phyloP scores from a whole-genome alignment of 2,329 filamentous ascomycete genomes.

The Diplodia mutila region DNA sequence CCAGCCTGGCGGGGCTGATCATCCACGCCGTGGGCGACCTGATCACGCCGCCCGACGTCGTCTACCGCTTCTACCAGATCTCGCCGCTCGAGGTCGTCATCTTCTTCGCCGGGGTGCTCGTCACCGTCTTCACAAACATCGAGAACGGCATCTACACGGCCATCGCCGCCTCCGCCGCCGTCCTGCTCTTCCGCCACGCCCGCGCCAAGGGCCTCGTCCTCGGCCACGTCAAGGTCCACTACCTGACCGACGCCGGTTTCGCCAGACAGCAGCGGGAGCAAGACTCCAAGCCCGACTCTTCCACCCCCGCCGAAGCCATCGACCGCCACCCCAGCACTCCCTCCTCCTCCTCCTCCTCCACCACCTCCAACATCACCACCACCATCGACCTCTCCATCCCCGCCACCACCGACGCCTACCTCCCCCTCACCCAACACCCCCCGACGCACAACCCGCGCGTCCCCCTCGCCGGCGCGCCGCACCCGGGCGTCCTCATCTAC shows the following conservation, averaged over 20 bases:
- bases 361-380: background rate
- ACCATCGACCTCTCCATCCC: constrained; percentile 6
- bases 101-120: constrained; percentile 85
- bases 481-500: constrained; percentile 38
- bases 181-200: constrained; percentile 71
- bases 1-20: constrained; percentile 80
- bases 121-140: constrained; percentile 82
- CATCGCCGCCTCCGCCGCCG: constrained; percentile 71
- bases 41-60: constrained; percentile 82
- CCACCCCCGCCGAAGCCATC: constrained; percentile 42
- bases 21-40: constrained; percentile 91
- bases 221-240: constrained; percentile 31
- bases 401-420: constrained; percentile 8
- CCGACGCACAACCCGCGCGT: background rate
- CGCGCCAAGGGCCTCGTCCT: constrained; percentile 34
- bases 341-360: constrained; percentile 37
- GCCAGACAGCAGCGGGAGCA: background rate
- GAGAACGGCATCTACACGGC: constrained; percentile 90
- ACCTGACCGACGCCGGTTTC: constrained; percentile 12
- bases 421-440: constrained; percentile 10
- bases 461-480: constrained; percentile 15
- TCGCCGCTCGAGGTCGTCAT: constrained; percentile 86
- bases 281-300: background rate
- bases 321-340: constrained; percentile 26
- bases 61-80: constrained; percentile 91